Evolutionary conservation across 495 filamentous ascomycete genomes (phyloP), one percentile per base, ranked within the genome.

Genomic region (Saxophila tyrrhenica): DNA sequence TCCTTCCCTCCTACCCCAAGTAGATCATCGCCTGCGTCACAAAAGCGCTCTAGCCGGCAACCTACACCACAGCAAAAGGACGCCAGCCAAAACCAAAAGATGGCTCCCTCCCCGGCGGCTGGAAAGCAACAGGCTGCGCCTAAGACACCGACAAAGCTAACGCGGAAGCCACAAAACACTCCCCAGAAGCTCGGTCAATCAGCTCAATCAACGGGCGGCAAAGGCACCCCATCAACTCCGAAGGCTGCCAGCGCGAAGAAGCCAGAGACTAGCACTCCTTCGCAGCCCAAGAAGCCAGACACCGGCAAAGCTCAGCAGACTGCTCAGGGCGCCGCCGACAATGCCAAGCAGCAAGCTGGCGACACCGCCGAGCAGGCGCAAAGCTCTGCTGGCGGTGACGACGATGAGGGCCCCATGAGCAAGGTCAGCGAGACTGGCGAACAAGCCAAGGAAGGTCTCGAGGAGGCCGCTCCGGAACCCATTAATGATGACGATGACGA

Each of bases 81-180:
- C 16, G 59, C 61, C 46, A 44, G 41, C 15, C 7, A 44, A 17
- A 64, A 68, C 42, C 57, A 58, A 42, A 68, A 50, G 54, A 72
- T 70, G 66, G 72, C 72, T 55, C 73, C 73, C 15, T 72, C 73
- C 51, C 73, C 73, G 55, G 71, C 73, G 50, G 72, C 72, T 1
- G 73, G 72, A 48, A 75, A 74, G 66, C 58, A 60, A 25, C 35
- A 57, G 45, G 8, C 16, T 55, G 64, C 67, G 48, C 72, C 72
- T 39, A 65, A 65, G 54, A 78, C 75, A 16, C 75, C 77, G n/a
- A 68, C 74, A 43, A 79, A 78, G 59, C 52, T 69, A 7, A 70
- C 70, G 54, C 70, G 74, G 35, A 76, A 69, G 55, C 73, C 74
- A n/a, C n/a, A n/a, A n/a, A n/a, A n/a, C n/a, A n/a, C n/a, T n/a